Conservation (phyloP, 2,329 filamentous ascomycete genomes). For the Gyromitra esculenta region DNA sequence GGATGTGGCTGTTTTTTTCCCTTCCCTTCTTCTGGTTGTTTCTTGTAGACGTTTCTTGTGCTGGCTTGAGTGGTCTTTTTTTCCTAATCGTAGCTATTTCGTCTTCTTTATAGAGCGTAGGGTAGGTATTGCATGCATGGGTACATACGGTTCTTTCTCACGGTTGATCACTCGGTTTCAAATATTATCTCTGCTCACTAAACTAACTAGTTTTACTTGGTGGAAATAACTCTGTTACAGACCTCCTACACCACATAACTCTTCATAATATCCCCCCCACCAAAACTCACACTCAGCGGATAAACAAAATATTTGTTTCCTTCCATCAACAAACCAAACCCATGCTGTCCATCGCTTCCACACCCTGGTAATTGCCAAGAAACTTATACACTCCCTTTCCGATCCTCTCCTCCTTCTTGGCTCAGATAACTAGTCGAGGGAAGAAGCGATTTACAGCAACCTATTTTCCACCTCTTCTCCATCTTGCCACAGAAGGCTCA, state of each 20-base stretch:
- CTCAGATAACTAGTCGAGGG: background rate
- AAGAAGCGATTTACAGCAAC: background rate
- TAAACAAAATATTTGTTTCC: background rate
- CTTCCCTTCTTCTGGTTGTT: background rate
- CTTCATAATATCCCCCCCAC: background rate
- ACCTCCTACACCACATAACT: too few relatives aligned
- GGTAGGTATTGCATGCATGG: slow-evolving; percentile 15
- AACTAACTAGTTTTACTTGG: slow-evolving; percentile 7
- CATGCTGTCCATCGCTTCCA: background rate
- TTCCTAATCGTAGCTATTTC: background rate
- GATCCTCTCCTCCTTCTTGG: background rate
- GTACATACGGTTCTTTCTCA: slow-evolving; percentile 8
- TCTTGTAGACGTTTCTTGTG: slow-evolving; percentile 4
- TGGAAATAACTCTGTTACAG: background rate
- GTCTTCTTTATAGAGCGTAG: slow-evolving; percentile 15
- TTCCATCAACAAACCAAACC: background rate
- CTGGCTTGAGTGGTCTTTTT: slow-evolving; percentile 3
- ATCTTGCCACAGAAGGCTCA: background rate
- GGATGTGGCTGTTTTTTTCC: background rate
- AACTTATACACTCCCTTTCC: background rate
- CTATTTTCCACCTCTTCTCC: background rate
- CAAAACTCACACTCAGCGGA: too few relatives aligned
- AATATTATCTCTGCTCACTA: background rate
- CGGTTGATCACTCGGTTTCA: background rate
- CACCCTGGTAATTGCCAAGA: background rate